phyloP scores from a whole-genome alignment of 805 yeast species.

The Wickerhamiella cacticola region DNA sequence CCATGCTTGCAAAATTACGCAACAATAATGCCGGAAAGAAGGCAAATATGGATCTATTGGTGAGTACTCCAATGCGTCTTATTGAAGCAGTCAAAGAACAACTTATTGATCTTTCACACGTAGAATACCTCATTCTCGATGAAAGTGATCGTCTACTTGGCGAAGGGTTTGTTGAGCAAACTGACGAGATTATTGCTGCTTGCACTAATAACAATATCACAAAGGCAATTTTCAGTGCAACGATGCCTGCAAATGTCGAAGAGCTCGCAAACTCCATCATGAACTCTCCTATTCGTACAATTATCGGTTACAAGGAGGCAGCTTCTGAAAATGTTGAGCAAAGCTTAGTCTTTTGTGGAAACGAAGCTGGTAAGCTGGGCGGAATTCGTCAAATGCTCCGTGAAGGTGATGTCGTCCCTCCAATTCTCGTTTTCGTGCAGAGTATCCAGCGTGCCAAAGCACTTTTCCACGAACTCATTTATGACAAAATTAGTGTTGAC shows the following conservation, averaged over 20 bases:
- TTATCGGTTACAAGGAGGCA: constrained; percentile 88
- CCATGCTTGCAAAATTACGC: constrained; percentile 51
- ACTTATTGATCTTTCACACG: constrained; percentile 46
- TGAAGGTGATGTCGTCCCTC: constrained; percentile 75
- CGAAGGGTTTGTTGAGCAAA: constrained; percentile 75
- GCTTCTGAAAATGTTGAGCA: constrained; percentile 79
- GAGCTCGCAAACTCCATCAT: constrained; percentile 75
- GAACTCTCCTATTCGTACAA: constrained; percentile 73
- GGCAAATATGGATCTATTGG: constrained; percentile 62
- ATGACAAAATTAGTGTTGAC: constrained; percentile 86
- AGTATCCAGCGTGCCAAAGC: constrained; percentile 91
- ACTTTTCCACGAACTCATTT: constrained; percentile 78
- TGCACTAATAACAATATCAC: constrained; percentile 38
- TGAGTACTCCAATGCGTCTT: constrained; percentile 80
- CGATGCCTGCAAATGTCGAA: constrained; percentile 88
- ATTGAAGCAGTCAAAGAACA: constrained; percentile 62
- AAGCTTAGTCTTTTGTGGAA: constrained; percentile 73
- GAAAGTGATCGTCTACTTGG: constrained; percentile 94
- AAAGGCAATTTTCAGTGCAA: constrained; percentile 85
- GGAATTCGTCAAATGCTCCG: constrained; percentile 77
- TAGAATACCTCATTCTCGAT: constrained; percentile 74
- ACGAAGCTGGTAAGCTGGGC: constrained; percentile 86
- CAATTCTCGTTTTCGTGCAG: constrained; percentile 83
- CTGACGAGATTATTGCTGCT: constrained; percentile 65
- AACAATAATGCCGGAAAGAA: constrained; percentile 43